Conservation (phyloP, 75 land plant genomes). For the Pinus albicaulis region DNA sequence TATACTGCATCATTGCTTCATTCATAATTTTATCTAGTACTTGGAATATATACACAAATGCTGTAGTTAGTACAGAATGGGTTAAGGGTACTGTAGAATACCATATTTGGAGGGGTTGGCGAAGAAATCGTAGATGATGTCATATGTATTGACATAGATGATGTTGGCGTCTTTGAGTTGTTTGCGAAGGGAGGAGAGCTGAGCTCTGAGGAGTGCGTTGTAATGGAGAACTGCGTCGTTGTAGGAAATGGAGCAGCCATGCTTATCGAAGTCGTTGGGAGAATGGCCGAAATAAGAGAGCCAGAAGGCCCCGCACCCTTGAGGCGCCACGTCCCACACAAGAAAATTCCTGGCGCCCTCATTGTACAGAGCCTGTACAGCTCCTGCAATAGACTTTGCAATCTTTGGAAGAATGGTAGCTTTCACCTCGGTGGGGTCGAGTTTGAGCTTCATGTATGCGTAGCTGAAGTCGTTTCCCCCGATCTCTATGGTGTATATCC, state of each 20-base stretch:
- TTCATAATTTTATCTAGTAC: no score
- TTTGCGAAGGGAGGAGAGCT: slow-evolving; percentile 25
- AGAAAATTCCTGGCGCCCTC: slow-evolving; percentile 55
- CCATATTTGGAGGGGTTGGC: slow-evolving; percentile 45
- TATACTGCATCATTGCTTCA: no score
- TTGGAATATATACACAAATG: no score
- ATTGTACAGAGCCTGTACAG: background rate
- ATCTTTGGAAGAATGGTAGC: background rate
- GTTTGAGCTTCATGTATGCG: background rate
- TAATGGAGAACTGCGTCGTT: slow-evolving; percentile 49
- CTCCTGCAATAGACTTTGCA: background rate
- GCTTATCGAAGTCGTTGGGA: slow-evolving; percentile 31
- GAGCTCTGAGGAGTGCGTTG: slow-evolving; percentile 45
- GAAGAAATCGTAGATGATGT: slow-evolving; percentile 50
- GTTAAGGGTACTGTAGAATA: background rate
- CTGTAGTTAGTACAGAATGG: no score
- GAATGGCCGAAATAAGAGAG: slow-evolving; percentile 36
- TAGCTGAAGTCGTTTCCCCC: slow-evolving; percentile 30
- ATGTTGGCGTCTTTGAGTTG: slow-evolving; percentile 35
- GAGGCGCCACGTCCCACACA: slow-evolving; percentile 62
- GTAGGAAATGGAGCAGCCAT: slow-evolving; percentile 52
- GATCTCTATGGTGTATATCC: slow-evolving; percentile 20
- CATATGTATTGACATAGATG: slow-evolving; percentile 46
- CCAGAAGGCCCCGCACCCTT: slow-evolving; percentile 63
- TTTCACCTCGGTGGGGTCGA: background rate